These are phyloP conservation scores for Vanrija humicola DNA, from an alignment of 1,284 basidiomycete genomes.

Conservation along the genomic window DNA sequence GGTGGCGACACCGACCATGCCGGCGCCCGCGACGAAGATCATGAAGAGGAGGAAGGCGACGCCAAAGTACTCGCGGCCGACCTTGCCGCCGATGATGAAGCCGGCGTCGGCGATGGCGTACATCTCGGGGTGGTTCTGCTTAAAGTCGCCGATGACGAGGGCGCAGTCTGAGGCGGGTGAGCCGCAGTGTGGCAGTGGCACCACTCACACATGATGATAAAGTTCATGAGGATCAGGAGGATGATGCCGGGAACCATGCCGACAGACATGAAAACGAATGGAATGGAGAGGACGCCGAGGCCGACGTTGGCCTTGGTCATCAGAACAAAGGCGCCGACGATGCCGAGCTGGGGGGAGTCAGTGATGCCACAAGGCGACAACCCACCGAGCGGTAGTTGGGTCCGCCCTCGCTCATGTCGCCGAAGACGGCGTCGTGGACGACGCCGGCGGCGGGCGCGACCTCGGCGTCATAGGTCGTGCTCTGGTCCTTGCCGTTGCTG, in stretches of 20 bases:
- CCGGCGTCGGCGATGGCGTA: conserved; percentile 33
- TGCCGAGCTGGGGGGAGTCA: conserved; percentile 9
- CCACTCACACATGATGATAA: conserved; percentile 35
- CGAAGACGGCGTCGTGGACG: conserved; percentile 29
- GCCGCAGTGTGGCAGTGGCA: not conserved
- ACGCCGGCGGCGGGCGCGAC: conserved; percentile 12
- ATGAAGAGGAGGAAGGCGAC: conserved; percentile 22
- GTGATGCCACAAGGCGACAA: not conserved
- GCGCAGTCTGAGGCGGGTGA: conserved; percentile 24
- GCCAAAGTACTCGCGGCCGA: conserved; percentile 14
- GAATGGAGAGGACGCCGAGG: conserved; percentile 34
- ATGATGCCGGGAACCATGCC: conserved; percentile 40
- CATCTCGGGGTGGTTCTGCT: conserved; percentile 35
- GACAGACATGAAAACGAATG: conserved; percentile 23
- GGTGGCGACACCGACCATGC: conserved; percentile 40
- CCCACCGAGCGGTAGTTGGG: conserved; percentile 32
- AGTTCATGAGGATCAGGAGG: conserved; percentile 34
- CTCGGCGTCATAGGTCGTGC: conserved; percentile 9
- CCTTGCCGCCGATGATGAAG: conserved; percentile 10
- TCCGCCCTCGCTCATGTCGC: conserved; percentile 25
- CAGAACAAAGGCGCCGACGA: conserved; percentile 21
- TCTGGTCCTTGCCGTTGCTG: conserved; percentile 3
- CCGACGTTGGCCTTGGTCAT: conserved; percentile 30
- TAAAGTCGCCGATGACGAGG: conserved; percentile 39
- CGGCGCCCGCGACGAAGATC: conserved; percentile 23